These are phyloP conservation scores for Corymbia calophylla DNA, from an alignment of 441 rosid genomes.

Conservation along the genomic window DNA sequence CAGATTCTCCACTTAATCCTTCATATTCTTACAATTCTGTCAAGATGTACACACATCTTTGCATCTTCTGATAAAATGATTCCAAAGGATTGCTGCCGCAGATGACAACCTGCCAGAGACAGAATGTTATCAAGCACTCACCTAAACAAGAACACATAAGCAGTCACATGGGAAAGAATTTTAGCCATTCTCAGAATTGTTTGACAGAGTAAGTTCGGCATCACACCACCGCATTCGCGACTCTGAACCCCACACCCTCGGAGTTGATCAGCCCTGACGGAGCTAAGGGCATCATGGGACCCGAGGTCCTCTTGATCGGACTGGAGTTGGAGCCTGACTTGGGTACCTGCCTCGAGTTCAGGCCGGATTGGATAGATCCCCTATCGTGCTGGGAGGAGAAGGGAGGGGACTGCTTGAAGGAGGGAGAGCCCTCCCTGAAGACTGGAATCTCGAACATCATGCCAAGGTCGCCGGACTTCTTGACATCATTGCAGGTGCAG, in stretches of 20 bases:
- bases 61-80: constrained; percentile 63
- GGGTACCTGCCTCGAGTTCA: rapidly evolving
- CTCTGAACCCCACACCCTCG: not conserved
- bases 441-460: not conserved
- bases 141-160: not conserved
- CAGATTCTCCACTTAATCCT: constrained; percentile 67
- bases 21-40: constrained; percentile 71
- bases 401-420: not conserved
- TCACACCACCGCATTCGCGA: not conserved
- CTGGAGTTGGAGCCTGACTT: not conserved
- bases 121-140: not conserved
- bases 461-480: not conserved
- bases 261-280: not conserved
- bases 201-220: not conserved
- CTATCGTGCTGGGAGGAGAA: not conserved
- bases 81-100: constrained; percentile 80
- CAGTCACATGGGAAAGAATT: not conserved
- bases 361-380: not conserved
- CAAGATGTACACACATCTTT: constrained; percentile 76
- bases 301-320: not conserved
- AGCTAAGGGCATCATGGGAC: not conserved
- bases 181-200: not conserved
- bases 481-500: not conserved
- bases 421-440: not conserved
- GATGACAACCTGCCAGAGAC: constrained; percentile 58